Evolutionary conservation across 1,139 yeast genomes (phyloP), one percentile per base, ranked within the genome.

Genomic region (Torulaspora pretoriensis): DNA sequence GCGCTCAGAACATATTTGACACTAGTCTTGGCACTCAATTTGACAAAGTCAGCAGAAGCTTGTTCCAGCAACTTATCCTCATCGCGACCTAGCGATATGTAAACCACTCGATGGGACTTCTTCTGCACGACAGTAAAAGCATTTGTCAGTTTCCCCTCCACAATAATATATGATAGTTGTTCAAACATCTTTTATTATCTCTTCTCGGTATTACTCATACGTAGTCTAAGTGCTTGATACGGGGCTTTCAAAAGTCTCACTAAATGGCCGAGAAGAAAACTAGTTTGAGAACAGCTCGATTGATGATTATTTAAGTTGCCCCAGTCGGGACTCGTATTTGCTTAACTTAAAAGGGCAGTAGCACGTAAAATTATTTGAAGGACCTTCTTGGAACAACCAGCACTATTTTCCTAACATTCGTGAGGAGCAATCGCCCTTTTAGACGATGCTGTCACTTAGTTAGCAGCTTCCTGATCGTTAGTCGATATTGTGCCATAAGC

Each of bases 51-150:
- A 12, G 40, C 28, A 8, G 43, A 33, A 1, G 55, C 53, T 5
- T 26, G 38, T 25, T 42, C 43, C 23, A 49, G 28, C 4, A 24
- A 19, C 12, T 46, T 19, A 5, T 19, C 42, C 30, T 48, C 47
- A 42, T 54, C 50, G 9, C 34, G 37, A 3, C 59, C 57, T 17
- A 57, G 26, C 8, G 56, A 44, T 2, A 53, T 53, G 42, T 54
- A 53, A 3, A 56, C 55, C 26, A 57, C 32, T 33, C 40, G 46
- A 8, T 40, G 13, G 12, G 44, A 52, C 7, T 23, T 33, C 9
- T 46, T 39, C 31, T 48, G 46, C 16, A 49, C 35, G 8, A 52
- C 46, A 16, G 54, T 7, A 22, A 55, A 35, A 3, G 50, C 55
- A 8, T 38, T 40, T 8, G 47, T 45, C 12, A 50, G 35, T 8